Percentiles rank a stretch among this genome's conserved stretches.
Conservation (phyloP, 164 flowering plant genomes). For the Vitis rotundifolia region DNA sequence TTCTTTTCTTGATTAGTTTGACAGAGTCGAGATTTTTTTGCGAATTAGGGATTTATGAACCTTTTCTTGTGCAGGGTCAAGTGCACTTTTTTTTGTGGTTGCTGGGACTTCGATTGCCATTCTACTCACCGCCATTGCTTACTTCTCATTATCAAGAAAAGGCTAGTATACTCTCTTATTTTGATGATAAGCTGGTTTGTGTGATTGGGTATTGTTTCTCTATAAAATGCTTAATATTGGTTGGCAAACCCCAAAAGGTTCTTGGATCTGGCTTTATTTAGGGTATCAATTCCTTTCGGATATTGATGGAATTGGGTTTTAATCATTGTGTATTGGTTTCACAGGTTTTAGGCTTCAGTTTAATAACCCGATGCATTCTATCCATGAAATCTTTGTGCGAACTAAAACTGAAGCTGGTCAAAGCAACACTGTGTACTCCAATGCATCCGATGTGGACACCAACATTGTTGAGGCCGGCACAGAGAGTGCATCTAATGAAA, state of each 20-base stretch:
- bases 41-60: not conserved
- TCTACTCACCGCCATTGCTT: constrained; percentile 49
- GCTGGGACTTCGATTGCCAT: constrained; percentile 52
- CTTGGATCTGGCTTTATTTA: too few relatives aligned
- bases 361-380: constrained; percentile 25
- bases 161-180: constrained; percentile 23
- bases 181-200: not conserved
- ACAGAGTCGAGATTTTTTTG: not conserved
- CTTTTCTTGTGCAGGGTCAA: constrained; percentile 31
- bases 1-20: not conserved
- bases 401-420: constrained; percentile 5
- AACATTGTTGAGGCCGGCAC: constrained; percentile 17
- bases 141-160: constrained; percentile 42
- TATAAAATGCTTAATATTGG: not conserved
- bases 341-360: constrained; percentile 45
- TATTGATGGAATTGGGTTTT: not conserved
- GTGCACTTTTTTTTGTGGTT: constrained; percentile 34
- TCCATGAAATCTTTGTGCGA: constrained; percentile 21
- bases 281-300: too few relatives aligned
- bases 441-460: constrained; percentile 9
- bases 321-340: constrained; percentile 6
- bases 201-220: not conserved
- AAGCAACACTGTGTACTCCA: constrained; percentile 11
- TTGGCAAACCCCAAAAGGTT: too few relatives aligned
- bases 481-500: constrained; percentile 12